phyloP scores from a whole-genome alignment of 805 yeast species.

The Pichia eremophila region DNA sequence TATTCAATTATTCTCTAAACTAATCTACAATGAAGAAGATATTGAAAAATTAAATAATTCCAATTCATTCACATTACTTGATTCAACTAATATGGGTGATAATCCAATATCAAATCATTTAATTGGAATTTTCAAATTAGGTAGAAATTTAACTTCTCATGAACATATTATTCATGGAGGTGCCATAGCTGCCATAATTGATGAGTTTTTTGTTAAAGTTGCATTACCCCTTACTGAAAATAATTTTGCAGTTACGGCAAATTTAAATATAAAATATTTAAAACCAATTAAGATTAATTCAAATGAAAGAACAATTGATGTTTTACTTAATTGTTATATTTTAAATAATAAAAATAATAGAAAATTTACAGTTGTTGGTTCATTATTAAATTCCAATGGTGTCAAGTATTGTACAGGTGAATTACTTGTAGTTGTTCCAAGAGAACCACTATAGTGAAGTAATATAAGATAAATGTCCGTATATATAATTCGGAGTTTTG shows the following conservation, averaged over 20 bases:
- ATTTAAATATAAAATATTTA: slow-evolving; percentile 32
- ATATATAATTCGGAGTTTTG: no score
- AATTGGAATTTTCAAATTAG: slow-evolving; percentile 37
- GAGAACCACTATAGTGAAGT: background rate
- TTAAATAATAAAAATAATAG: slow-evolving; percentile 5
- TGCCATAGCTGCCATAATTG: slow-evolving; percentile 41
- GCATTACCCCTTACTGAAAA: slow-evolving; percentile 39
- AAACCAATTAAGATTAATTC: slow-evolving; percentile 18
- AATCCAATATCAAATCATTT: slow-evolving; percentile 29
- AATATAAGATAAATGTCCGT: no score
- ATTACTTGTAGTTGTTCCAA: slow-evolving; percentile 20
- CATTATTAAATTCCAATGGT: slow-evolving; percentile 12
- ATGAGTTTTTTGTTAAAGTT: slow-evolving; percentile 43
- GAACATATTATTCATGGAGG: slow-evolving; percentile 48
- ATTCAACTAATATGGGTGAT: background rate
- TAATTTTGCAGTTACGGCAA: slow-evolving; percentile 41
- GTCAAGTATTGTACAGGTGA: slow-evolving; percentile 17
- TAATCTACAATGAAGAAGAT: slow-evolving; percentile 8
- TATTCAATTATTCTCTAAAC: slow-evolving; percentile 14
- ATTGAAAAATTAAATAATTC: background rate
- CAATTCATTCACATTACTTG: background rate
- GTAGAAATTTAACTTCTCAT: slow-evolving; percentile 35
- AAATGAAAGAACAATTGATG: slow-evolving; percentile 8
- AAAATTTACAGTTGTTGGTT: slow-evolving; percentile 18
- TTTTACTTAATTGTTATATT: slow-evolving; percentile 19